A percentile compares a stretch with the other conserved stretches of the same genome.
Conservation (phyloP, 331 rosid species). For the Prunus yedoensis region DNA sequence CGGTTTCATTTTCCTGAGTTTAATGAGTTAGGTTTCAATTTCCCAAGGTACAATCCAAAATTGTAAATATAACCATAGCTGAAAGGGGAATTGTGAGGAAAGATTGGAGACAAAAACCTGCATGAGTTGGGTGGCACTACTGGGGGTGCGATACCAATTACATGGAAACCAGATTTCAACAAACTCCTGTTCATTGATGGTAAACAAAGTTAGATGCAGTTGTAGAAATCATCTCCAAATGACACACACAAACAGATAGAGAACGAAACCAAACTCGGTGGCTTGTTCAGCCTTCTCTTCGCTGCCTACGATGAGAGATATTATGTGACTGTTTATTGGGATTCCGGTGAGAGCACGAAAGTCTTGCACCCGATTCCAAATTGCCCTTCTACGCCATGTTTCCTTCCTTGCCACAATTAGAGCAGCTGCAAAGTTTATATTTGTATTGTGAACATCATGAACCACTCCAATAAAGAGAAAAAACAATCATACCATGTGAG, state of each 20-base stretch:
- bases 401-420: too few relatives aligned
- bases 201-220: background rate
- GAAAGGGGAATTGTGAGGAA: background rate
- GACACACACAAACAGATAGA: background rate
- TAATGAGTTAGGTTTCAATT: too few relatives aligned
- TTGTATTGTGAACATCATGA: background rate
- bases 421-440: conserved; percentile 4
- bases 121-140: conserved; percentile 91
- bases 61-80: too few relatives aligned
- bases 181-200: conserved; percentile 53
- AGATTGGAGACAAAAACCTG: conserved; percentile 48
- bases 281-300: conserved; percentile 66
- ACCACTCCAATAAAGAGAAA: background rate
- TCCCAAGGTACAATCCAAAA: too few relatives aligned
- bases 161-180: conserved; percentile 88
- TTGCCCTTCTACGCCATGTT: too few relatives aligned
- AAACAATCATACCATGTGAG: background rate
- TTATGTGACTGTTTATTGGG: too few relatives aligned
- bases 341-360: conserved; percentile 25
- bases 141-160: conserved; percentile 89
- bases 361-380: background rate
- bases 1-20: background rate
- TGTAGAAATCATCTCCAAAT: background rate
- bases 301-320: too few relatives aligned
- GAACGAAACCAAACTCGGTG: conserved; percentile 45